Base-by-base conservation (phyloP, 192 early-diverging fungal genomes). In the Spinellus fusiger region DNA sequence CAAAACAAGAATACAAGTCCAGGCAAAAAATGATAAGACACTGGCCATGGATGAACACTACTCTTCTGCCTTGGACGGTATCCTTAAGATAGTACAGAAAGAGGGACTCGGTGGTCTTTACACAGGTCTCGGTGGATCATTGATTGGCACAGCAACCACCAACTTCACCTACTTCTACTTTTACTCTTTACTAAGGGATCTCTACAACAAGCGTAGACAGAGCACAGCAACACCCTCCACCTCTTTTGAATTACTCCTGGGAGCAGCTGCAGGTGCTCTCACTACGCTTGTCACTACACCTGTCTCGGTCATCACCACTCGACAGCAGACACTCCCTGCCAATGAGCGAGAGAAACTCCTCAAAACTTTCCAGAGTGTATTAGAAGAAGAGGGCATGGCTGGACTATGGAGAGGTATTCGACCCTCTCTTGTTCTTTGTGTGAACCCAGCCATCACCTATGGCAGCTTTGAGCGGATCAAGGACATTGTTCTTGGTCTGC, bases 381-480 rank as follows among this genome's bases (percentile, higher is more conserved):
- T 95, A 6, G 60, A 64, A 8, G 81, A 86, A 28, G 95, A 99
- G 60, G 97, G 97, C 18, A 49, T 83, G 10, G 62, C 64, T 4
- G 94, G 92, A 16, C 77, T 96, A 37, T 97, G 94, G 94, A 88
- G 84, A 56, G 97, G 97, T 5, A 82, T 98, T 56, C 83, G 87
- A 57, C 93, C 97, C 25, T 94, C 93, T 0, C 76, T 99, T 66
- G 79, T 98, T 3, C 81, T 99, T 62, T 91, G 90, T 60, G 68
- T 89, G 37, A 99, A 99, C 70, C 97, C 97, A 27, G 93, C 97
- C 3, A 98, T 99, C 61, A 99, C 97, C 1, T 99, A 94, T 65
- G 94, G 94, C 29, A 83, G 86, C 69, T 99, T 93, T 80, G 93
- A 98, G 68, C 80, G 86, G 40, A 68, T 91, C 23, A 89, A 91